phyloP scores from a whole-genome alignment of 441 rosid species.

The Iberis amara region DNA sequence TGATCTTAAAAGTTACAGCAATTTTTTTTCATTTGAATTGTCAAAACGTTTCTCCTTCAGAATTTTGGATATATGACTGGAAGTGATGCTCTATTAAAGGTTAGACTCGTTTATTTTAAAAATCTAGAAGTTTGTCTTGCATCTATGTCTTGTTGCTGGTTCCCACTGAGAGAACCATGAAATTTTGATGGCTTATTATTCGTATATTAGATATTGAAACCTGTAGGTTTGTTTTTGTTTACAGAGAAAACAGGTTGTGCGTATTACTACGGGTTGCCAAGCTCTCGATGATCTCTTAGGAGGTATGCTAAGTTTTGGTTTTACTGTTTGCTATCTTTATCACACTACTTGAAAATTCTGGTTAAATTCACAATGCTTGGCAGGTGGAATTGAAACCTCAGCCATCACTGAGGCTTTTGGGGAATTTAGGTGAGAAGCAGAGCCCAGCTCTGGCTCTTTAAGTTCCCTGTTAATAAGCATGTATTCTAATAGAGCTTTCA shows the following conservation, averaged over 20 bases:
- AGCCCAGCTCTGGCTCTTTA: background rate
- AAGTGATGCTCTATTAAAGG: slow-evolving; percentile 81
- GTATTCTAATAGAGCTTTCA: slow-evolving; percentile 7
- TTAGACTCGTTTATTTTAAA: slow-evolving; percentile 33
- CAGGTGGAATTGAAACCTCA: slow-evolving; percentile 78
- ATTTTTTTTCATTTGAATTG: background rate
- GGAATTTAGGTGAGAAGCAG: slow-evolving; percentile 55
- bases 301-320: slow-evolving; percentile 27
- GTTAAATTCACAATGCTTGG: slow-evolving; percentile 25
- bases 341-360: background rate
- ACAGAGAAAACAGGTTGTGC: slow-evolving; percentile 67
- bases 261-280: slow-evolving; percentile 86
- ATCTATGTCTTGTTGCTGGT: slow-evolving; percentile 3
- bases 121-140: background rate
- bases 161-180: background rate
- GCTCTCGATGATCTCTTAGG: slow-evolving; percentile 88
- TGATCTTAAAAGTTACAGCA: background rate
- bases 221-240: slow-evolving; percentile 16
- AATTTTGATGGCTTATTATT: background rate
- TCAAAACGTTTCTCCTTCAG: slow-evolving; percentile 32
- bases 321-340: background rate
- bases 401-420: slow-evolving; percentile 95
- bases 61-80: slow-evolving; percentile 75
- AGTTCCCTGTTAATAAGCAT: background rate
- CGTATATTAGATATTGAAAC: background rate